Evolutionary conservation across 345 rosid species (phyloP), one percentile per base, ranked within the genome.

Genomic region (Bruguiera parviflora): DNA sequence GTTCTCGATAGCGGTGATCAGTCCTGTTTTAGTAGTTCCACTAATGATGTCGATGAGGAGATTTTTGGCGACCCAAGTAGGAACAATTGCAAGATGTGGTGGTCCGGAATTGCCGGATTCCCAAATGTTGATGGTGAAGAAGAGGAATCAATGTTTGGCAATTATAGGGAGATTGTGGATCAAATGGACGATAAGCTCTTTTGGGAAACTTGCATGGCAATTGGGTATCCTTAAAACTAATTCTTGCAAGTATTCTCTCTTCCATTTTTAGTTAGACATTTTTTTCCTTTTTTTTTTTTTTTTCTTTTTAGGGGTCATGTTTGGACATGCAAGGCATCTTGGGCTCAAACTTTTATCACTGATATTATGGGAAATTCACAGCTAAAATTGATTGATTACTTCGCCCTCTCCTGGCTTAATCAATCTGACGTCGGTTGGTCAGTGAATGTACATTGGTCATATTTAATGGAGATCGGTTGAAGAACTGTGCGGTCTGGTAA

Each of bases 131-230:
- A 65, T 25, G 82, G 37, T 31, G 84, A 72, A 64, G 84, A 72
- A 64, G 85, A 65, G 68, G 71, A 69, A 53, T 61, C 68, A 1
- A 74, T 58, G 65, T 39, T 29, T 16, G 73, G 69, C 32, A 6
- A 61, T 20, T 49, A 67, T 18, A 82, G 71, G 66, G 80, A 80
- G 57, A 72, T 57, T 8, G 70, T 75, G 69, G 86, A 85, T 69
- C 75, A 79, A 15, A 83, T 87, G 86, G 88, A 85, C 68, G 92
- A 87, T 52, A 73, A 78, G 18, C 77, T 78, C 58, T 87, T 87
- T 47, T 87, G 92, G 92, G 88, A 87, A 63, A 81, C 88, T 53
- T 87, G 92, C 76, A 72, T 87, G 71, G 89, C 86, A 0, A 60
- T 73, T 37, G 92, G 92, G 31, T 85, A 85, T 69, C 88, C 92